Evolutionary conservation across 495 filamentous ascomycete genomes (phyloP).

Genomic region (Xylaria acuta): DNA sequence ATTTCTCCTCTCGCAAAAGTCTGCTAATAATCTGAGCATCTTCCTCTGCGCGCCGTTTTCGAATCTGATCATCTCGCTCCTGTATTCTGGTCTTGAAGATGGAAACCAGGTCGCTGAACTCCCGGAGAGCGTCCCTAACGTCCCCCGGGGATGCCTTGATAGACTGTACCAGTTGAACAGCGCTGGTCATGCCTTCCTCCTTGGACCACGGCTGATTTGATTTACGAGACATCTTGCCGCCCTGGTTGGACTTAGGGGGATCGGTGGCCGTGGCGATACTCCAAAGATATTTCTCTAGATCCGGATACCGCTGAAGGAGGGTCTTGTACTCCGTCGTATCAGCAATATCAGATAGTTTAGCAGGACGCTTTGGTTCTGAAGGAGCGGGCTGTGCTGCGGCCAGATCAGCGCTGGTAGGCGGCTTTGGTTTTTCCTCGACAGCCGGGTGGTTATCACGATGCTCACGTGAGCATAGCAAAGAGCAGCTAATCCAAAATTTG

Average conservation of each 20-base stretch:
- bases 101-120: conserved; percentile 39
- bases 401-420: not conserved
- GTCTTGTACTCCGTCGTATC: conserved; percentile 39
- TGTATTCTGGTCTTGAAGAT: conserved; percentile 27
- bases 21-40: conserved; percentile 44
- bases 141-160: conserved; percentile 35
- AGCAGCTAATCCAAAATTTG: conserved; percentile 61
- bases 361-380: conserved; percentile 1
- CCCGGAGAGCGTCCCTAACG: conserved; percentile 41
- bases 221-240: conserved; percentile 19
- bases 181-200: conserved; percentile 38
- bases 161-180: conserved; percentile 32
- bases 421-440: conserved; percentile 21
- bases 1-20: conserved; percentile 44
- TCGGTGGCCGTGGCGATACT: conserved; percentile 40
- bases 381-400: not conserved
- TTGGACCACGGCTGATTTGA: conserved; percentile 34
- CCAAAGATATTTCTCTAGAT: conserved; percentile 37
- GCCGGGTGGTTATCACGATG: conserved; percentile 57
- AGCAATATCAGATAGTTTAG: conserved; percentile 31
- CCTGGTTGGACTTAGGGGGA: conserved; percentile 27
- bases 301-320: conserved; percentile 37
- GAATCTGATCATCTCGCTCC: conserved; percentile 14
- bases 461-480: conserved; percentile 67
- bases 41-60: conserved; percentile 34